Evolutionary conservation across 108 stramenopile species (phyloP), one percentile per base, ranked within the genome.

Genomic region (Skeletonema costatum): DNA sequence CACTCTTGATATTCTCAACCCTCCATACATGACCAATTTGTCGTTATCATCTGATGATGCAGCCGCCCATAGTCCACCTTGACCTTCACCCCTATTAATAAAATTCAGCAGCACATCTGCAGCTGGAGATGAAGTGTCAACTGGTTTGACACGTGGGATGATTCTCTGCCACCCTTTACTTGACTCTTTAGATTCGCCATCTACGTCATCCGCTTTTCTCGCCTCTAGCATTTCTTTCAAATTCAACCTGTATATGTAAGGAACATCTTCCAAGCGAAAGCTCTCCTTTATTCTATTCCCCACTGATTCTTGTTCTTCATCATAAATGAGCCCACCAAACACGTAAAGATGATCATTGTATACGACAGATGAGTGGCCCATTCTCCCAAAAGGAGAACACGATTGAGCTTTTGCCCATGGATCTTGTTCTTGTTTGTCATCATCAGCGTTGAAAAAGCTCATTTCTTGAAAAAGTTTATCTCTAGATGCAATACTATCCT

Each of bases 291-390:
- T 61, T 16, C 61, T 19, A 68, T 65, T 21, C 7, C 65, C 64
- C 10, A 56, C 5, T 7, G 71, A 30, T 51, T 21, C 42, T 41
- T 61, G 75, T 59, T 82, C 81, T 12, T 75, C 71, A 36, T 82
- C 81, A 58, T 82, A 82, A 42, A 82, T 75, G 44, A 87, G 44
- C 11, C 86, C 86, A 7, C 86, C 86, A 56, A 87, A 87, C 4
- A 87, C 86, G 64, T 84, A 84, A 2, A 87, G 68, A 31, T 71
- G 56, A 30, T 71, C 80, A 21, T 81, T 33, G 41, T 80, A 42
- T 6, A 87, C 36, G 9, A 72, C 73, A 19, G 80, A 77, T 11
- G 76, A 29, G 51, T 87, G 86, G 0, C 86, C 86, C 77, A 87
- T 79, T 35, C 86, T 60, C 35, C 82, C 81, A 38, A 32, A 33